Evolutionary conservation across 257 asterid genomes (phyloP).

Genomic region (Leonotis leonurus): DNA sequence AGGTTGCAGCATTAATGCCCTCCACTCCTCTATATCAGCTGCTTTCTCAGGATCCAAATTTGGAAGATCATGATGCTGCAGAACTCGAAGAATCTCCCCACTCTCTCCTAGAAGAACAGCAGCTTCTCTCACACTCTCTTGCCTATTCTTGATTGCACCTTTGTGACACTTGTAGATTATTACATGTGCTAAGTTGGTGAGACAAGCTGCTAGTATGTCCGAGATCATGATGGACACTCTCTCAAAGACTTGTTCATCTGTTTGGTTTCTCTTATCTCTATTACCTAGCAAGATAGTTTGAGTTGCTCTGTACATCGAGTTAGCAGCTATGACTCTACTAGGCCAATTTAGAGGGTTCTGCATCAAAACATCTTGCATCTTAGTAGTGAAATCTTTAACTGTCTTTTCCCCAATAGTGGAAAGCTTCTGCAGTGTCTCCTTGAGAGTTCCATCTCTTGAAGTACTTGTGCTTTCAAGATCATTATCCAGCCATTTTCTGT

Average conservation of each 20-base stretch:
- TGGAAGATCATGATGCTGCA: slow-evolving; percentile 11
- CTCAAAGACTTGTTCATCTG: slow-evolving; percentile 18
- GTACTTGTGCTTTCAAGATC: slow-evolving; percentile 10
- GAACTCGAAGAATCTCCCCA: slow-evolving; percentile 23
- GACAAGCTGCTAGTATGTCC: slow-evolving; percentile 33
- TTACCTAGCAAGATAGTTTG: slow-evolving; percentile 8
- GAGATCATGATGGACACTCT: slow-evolving; percentile 17
- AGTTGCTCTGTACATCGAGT: slow-evolving; percentile 28
- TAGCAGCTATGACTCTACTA: slow-evolving; percentile 13
- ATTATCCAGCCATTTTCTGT: slow-evolving; percentile 22
- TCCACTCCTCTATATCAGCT: slow-evolving; percentile 20
- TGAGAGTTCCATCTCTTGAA: neutral
- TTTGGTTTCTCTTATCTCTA: neutral
- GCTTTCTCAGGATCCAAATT: slow-evolving; percentile 1
- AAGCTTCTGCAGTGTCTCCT: slow-evolving; percentile 5
- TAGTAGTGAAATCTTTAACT: neutral
- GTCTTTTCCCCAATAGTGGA: slow-evolving; percentile 4
- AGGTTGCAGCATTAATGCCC: neutral
- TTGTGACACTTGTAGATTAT: slow-evolving; percentile 17
- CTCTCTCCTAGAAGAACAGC: slow-evolving; percentile 28
- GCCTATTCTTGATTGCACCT: slow-evolving; percentile 21
- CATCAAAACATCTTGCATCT: neutral
- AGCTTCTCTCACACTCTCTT: slow-evolving; percentile 21
- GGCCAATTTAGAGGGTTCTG: slow-evolving; percentile 28
- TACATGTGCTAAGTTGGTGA: slow-evolving; percentile 22